Evolutionary conservation across 495 filamentous ascomycete genomes (phyloP).

Genomic region (Alectoria sarmentosa): DNA sequence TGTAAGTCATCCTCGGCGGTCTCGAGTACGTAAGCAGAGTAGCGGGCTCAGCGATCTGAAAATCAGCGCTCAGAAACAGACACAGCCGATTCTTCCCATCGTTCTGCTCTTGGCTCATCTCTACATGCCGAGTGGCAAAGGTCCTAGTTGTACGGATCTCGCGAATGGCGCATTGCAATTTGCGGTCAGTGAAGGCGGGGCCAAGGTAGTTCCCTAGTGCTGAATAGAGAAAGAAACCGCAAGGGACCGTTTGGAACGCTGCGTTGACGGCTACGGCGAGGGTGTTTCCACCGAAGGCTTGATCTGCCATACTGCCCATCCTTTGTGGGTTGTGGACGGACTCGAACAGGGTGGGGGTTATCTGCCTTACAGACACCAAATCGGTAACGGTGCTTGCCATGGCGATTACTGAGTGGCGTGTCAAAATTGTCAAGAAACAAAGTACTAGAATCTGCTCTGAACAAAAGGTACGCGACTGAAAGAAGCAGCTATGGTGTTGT

Average conservation of each 20-base stretch:
- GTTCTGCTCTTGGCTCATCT: not conserved
- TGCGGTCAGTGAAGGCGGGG: conserved; percentile 1
- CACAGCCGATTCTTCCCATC: not conserved
- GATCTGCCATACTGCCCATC: not conserved
- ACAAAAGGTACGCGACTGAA: too few species aligned
- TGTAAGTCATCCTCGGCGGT: not conserved
- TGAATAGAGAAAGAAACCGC: not conserved
- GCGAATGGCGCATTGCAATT: not conserved
- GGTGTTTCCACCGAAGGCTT: not conserved
- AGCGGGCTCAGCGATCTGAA: conserved; percentile 2
- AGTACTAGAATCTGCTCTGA: too few species aligned
- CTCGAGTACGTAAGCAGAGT: conserved; percentile 2
- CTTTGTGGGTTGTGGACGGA: not conserved
- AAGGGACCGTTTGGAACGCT: not conserved
- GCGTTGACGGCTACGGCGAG: conserved; percentile 1
- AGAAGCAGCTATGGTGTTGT: too few species aligned
- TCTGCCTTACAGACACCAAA: not conserved
- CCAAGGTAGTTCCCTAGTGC: not conserved
- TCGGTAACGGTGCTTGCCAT: not conserved
- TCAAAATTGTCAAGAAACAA: too few species aligned
- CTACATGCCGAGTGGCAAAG: not conserved
- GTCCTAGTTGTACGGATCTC: not conserved
- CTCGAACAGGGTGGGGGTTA: not conserved
- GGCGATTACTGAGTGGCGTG: too few species aligned
- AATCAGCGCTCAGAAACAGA: not conserved